Evolutionary conservation across 805 yeast species (phyloP), one percentile per base, ranked within the genome.

Genomic region (Wickerhamomyces canadensis): DNA sequence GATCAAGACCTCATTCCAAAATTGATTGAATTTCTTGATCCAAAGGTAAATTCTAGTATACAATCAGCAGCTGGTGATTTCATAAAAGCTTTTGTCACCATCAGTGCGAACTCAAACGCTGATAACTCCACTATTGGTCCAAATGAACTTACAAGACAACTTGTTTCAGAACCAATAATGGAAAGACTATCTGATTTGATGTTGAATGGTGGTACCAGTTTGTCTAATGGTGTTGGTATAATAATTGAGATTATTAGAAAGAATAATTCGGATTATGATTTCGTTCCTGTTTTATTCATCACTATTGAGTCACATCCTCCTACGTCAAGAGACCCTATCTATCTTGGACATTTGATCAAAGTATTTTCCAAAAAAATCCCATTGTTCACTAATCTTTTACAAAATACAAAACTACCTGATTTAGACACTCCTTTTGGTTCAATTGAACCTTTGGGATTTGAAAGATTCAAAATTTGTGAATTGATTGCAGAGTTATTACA

Each of bases 51-150:
- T 9, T 74, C 89, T 10, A 74, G 84, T 31, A 79, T 78, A 33
- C 98, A 93, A 58, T 80, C 93, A 14, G 95, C 98, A 0, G 94
- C 95, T 1, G 94, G 96, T 17, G 98, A 93, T 56, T 93, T 93
- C 55, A 66, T 93, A 36, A 93, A 93, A 57, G 97, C 98, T 0
- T 78, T 93, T 52, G 84, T 93, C 25, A 83, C 97, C 3, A 85
- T 93, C 23, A 86, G 96, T 30, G 96, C 97, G 7, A 93, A 91
- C 54, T 88, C 84, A 7, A 86, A 84, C 41, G 84, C 86, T 33
- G 87, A 87, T 41, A 84, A 87, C 31, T 84, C 95, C 3, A 84
- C 95, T 9, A 85, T 93, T 37, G 98, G 98, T 2, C 98, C 98
- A 2, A 93, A 93, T 55, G 96, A 87, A 55, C 68, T 93, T 27